Evolutionary conservation across 805 yeast species (phyloP).

Genomic region (Torulaspora delbrueckii): DNA sequence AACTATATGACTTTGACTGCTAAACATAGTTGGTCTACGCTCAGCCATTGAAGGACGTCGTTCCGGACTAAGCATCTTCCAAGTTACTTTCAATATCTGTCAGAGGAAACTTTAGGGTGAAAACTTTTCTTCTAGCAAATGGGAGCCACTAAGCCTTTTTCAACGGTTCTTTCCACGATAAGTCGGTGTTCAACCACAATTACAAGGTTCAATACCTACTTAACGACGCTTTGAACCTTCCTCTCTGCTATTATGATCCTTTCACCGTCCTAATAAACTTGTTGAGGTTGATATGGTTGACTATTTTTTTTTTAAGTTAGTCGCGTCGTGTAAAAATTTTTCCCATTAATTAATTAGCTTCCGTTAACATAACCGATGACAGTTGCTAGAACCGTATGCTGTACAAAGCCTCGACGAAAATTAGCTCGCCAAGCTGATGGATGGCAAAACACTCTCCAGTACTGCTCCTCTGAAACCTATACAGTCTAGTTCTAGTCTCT

Average conservation of each 20-base stretch:
- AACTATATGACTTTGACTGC: slow-evolving; percentile 28
- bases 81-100: not conserved
- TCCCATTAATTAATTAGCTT: not conserved
- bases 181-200: not conserved
- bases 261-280: not conserved
- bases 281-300: slow-evolving; percentile 2
- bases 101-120: not conserved
- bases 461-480: slow-evolving; percentile 30
- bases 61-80: slow-evolving; percentile 33
- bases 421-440: slow-evolving; percentile 24
- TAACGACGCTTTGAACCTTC: not conserved
- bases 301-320: slow-evolving; percentile 7
- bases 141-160: not conserved
- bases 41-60: slow-evolving; percentile 65
- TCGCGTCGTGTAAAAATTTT: slow-evolving; percentile 13
- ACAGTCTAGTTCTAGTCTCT: slow-evolving; percentile 11
- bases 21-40: slow-evolving; percentile 52
- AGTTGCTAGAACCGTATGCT: not conserved
- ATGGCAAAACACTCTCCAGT: slow-evolving; percentile 27
- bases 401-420: not conserved
- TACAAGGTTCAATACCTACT: not conserved
- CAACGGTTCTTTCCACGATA: not conserved
- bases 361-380: not conserved
- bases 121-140: not conserved
- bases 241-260: not conserved